Evolutionary conservation across 2,329 filamentous ascomycete genomes (phyloP).

Genomic region (Xylariaceae sp.): DNA sequence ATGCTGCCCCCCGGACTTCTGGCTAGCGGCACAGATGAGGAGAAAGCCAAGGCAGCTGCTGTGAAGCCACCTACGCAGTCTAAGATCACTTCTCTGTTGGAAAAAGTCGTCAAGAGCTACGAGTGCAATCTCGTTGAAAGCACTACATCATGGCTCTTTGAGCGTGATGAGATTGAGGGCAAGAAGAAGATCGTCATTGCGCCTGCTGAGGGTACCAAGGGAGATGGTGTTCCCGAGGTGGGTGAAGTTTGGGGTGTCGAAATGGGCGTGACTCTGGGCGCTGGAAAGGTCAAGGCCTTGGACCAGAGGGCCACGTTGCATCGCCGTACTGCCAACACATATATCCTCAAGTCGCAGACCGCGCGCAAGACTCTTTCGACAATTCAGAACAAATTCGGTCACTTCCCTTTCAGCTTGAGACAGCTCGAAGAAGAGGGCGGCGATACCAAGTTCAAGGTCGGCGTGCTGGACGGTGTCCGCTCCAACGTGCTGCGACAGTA

Average conservation of each 20-base stretch:
- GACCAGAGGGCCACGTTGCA: slow-evolving; percentile 86
- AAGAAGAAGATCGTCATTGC: slow-evolving; percentile 96
- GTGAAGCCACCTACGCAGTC: slow-evolving; percentile 78
- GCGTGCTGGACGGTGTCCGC: slow-evolving; percentile 93
- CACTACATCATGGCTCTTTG: slow-evolving; percentile 96
- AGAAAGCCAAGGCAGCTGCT: slow-evolving; percentile 84
- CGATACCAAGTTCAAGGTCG: slow-evolving; percentile 66
- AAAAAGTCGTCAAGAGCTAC: slow-evolving; percentile 88
- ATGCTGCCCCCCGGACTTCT: slow-evolving; percentile 89
- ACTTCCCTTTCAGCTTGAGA: slow-evolving; percentile 94
- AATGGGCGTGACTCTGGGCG: slow-evolving; percentile 83
- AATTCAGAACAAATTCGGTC: slow-evolving; percentile 94
- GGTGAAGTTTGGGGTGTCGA: slow-evolving; percentile 98
- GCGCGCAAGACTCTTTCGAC: slow-evolving; percentile 90
- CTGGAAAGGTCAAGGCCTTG: slow-evolving; percentile 90
- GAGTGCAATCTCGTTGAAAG: slow-evolving; percentile 93
- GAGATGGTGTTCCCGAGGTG: slow-evolving; percentile 81
- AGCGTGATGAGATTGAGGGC: slow-evolving; percentile 94
- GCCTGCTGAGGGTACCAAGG: slow-evolving; percentile 79
- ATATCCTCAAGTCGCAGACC: slow-evolving; percentile 87
- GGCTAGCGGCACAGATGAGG: slow-evolving; percentile 78
- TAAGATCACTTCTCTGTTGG: slow-evolving; percentile 80
- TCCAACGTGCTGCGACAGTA: slow-evolving; percentile 91
- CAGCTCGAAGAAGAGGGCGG: slow-evolving; percentile 96
- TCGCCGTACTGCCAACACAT: slow-evolving; percentile 86